A percentile compares a stretch with the other conserved stretches of the same genome.
Evolutionary conservation across 2,329 filamentous ascomycete genomes (phyloP).

Genomic region (Alternaria postmessia): DNA sequence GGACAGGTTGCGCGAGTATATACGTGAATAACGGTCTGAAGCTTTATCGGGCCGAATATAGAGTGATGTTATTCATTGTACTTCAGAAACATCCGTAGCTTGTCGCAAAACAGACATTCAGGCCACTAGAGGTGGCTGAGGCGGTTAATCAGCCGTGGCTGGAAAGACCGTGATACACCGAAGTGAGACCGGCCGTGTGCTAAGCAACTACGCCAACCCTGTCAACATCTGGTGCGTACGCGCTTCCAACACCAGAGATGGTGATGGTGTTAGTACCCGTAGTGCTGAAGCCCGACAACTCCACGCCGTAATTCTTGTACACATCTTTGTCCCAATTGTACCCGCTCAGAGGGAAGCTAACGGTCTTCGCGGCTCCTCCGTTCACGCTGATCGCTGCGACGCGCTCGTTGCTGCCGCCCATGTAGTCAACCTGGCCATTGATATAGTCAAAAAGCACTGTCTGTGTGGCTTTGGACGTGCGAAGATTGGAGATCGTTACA

Average conservation of each 20-base stretch:
- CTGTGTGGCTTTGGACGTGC: slow-evolving; percentile 26
- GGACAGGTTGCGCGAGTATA: not conserved
- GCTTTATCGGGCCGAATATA: not conserved
- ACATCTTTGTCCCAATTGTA: slow-evolving; percentile 30
- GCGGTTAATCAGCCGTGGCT: not conserved
- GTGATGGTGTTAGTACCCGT: slow-evolving; percentile 25
- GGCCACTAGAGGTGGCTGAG: not conserved
- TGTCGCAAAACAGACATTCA: not conserved
- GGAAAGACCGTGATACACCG: not conserved
- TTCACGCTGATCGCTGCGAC: slow-evolving; percentile 29
- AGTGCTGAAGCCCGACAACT: slow-evolving; percentile 27
- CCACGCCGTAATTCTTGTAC: slow-evolving; percentile 23
- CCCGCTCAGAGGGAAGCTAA: slow-evolving; percentile 29
- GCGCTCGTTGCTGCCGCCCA: slow-evolving; percentile 28
- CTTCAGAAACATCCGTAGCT: not conserved
- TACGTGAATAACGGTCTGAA: not conserved
- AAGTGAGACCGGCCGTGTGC: not conserved
- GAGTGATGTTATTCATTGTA: not conserved
- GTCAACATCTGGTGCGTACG: slow-evolving; percentile 25
- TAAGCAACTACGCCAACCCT: slow-evolving; percentile 14
- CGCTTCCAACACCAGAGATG: slow-evolving; percentile 20
- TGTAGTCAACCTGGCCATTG: slow-evolving; percentile 28
- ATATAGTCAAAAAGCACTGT: slow-evolving; percentile 28
- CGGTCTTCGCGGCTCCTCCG: slow-evolving; percentile 24
- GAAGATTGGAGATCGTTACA: slow-evolving; percentile 28